Evolutionary conservation across 768 basidiomycete species (phyloP), one percentile per base, ranked within the genome.

Genomic region (Amanita molliuscula): DNA sequence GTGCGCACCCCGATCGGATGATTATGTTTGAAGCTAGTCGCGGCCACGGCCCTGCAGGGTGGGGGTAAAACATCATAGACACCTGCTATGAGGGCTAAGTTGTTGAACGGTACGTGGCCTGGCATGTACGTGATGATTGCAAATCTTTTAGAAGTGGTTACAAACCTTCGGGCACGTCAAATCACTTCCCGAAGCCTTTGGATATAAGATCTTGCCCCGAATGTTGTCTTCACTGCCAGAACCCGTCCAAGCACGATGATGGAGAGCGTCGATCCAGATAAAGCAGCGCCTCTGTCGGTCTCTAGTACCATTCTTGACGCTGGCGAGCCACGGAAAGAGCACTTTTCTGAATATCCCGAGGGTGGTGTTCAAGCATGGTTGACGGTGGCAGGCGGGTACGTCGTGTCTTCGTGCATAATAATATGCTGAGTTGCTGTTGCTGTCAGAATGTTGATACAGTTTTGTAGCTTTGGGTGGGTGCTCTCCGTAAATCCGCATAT

Each of bases 311-410:
- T n/a, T 28, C 10, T 48, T 16, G 47, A 20, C n/a, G 1, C 35
- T 15, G 35, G 9, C 21, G 18, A 20, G 18, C 38, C 38, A 21
- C 13, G 26, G 31, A 44, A 41, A 50, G 38, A 33, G 28, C 1
- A 10, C 8, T 5, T n/a, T 2, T 36, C 4, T 6, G 26, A 38
- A 29, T 21, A 20, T 16, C 48, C 48, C 7, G 48, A 50, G 23
- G 48, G 48, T n/a, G 48, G 48, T 10, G 33, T 21, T 33, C 28
- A 43, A 20, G 48, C 37, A 25, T 50, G 48, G 48, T 23, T 50
- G n/a, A 50, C 48, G 9, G 26, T 50, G 40, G 34, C 35, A 16
- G 48, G 48, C 6, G 23, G 40, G 48, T 50, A 50, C 38, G 48
- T 50, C 20, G 21, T 40, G 15, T n/a, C 10, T 34, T 34, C 3